Conservation (phyloP, 441 rosid genomes). For the Arabidopsis hybrid region DNA sequence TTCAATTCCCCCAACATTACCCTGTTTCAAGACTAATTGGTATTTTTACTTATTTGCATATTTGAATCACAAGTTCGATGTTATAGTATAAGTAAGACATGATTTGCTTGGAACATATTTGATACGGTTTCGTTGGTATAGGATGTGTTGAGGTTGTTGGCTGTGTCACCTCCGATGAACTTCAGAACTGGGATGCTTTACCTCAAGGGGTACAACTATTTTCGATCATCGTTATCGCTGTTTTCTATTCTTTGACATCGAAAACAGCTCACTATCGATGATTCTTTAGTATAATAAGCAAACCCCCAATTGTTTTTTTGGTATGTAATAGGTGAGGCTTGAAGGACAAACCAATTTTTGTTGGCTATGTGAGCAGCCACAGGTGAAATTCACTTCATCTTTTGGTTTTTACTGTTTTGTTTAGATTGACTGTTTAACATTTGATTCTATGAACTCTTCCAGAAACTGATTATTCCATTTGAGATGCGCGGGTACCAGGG, state of each 20-base stretch:
- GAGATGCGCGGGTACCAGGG: conserved; percentile 90
- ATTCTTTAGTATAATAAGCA: conserved; percentile 18
- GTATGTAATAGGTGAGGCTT: conserved; percentile 66
- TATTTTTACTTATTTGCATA: conserved; percentile 32
- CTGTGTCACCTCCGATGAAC: conserved; percentile 71
- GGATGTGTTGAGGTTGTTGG: conserved; percentile 97
- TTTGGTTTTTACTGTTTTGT: background rate
- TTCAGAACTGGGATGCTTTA: conserved; percentile 73
- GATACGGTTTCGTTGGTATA: conserved; percentile 37
- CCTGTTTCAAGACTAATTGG: conserved; percentile 91
- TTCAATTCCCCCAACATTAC: conserved; percentile 80
- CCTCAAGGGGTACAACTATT: conserved; percentile 68
- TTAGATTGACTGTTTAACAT: background rate
- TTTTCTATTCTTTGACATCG: conserved; percentile 1
- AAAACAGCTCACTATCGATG: background rate
- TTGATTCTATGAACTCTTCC: conserved; percentile 22
- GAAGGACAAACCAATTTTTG: conserved; percentile 89
- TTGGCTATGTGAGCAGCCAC: conserved; percentile 94
- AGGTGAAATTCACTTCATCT: conserved; percentile 53
- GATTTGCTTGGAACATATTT: background rate
- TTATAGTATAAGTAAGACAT: background rate
- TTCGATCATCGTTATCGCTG: background rate
- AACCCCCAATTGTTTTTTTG: background rate
- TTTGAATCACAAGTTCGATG: background rate
- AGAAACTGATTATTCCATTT: conserved; percentile 83